Base-by-base conservation (phyloP, 495 filamentous ascomycete species). In the Podospora comata region DNA sequence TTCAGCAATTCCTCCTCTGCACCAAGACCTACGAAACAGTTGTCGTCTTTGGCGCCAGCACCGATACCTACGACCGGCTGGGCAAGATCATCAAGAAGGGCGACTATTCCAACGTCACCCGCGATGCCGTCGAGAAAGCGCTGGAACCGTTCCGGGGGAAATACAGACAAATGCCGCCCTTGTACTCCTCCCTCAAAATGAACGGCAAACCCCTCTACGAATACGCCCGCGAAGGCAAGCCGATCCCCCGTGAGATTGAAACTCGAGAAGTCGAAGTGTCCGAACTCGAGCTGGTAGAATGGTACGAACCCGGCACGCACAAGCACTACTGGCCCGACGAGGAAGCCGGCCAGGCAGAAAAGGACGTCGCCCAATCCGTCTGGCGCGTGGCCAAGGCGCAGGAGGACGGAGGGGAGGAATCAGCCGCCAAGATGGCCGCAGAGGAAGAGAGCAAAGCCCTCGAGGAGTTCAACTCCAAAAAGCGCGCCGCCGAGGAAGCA, bases 161-260 rank as follows among this genome's bases (percentile, higher is more conserved):
- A 74, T 91, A 92, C 72, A 90, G 91, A 85, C 96, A 99, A 84
- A 86, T 89, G 70, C 96, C 96, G 48, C 95, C 94, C 26, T 87
- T 99, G 26, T 89, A 92, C 77, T 96, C 92, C n/a, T 94, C 96
- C 28, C 82, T 98, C 54, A 91, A 90, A 75, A 89, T 97, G 70
- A 81, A 97, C 64, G 95, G 95, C 2, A 98, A 97, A 81, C 88
- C 88, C 32, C 82, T 97, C 32, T 99, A 98, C 73, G 93, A 99
- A 81, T 98, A 98, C 79, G 96, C 96, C 30, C 82, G 96, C 16
- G 92, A 91, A 75, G 96, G 96, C 1, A 92, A 90, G 74, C 84
- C 89, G 63, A 86, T 94, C 7, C 94, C 94, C 2, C 81, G 88
- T 65, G 91, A 96, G 78, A 95, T 99, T 63, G 83, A 92, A 77